Percentiles rank a stretch among this genome's conserved stretches.
phyloP scores from a whole-genome alignment of 306 rosid species.

The Dicorynia guianensis region DNA sequence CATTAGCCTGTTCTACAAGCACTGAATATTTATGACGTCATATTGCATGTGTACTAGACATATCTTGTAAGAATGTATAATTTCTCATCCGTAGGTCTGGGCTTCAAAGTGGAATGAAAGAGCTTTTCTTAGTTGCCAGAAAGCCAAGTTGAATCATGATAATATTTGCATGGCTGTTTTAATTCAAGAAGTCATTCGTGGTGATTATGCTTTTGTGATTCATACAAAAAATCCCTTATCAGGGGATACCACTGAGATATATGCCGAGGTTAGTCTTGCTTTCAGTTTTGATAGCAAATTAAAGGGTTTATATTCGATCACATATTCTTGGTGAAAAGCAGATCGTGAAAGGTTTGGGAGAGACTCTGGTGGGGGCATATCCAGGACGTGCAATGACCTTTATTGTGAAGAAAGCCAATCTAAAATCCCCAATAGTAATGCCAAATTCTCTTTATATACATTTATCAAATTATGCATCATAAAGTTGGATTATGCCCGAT shows the following conservation, averaged over 20 bases:
- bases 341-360: conserved; percentile 54
- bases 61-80: not conserved
- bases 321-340: conserved; percentile 25
- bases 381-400: conserved; percentile 53
- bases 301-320: conserved; percentile 1
- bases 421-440: conserved; percentile 38
- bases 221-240: conserved; percentile 46
- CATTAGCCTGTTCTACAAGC: not conserved
- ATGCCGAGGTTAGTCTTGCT: conserved; percentile 40
- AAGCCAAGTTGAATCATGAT: conserved; percentile 43
- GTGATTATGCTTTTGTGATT: conserved; percentile 48
- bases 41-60: not conserved
- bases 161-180: conserved; percentile 45
- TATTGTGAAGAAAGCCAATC: conserved; percentile 40
- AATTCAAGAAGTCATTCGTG: conserved; percentile 48
- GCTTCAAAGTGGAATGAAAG: conserved; percentile 57
- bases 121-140: conserved; percentile 44
- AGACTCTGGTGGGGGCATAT: conserved; percentile 43
- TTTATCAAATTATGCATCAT: not conserved
- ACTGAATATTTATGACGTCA: not conserved
- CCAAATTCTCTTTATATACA: not conserved
- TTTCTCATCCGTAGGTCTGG: conserved; percentile 46
- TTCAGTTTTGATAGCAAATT: conserved; percentile 8
- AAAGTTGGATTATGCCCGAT: not conserved
- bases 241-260: conserved; percentile 45